phyloP scores from a whole-genome alignment of 148 eudicot genomes.

The Dysphania ambrosioides region DNA sequence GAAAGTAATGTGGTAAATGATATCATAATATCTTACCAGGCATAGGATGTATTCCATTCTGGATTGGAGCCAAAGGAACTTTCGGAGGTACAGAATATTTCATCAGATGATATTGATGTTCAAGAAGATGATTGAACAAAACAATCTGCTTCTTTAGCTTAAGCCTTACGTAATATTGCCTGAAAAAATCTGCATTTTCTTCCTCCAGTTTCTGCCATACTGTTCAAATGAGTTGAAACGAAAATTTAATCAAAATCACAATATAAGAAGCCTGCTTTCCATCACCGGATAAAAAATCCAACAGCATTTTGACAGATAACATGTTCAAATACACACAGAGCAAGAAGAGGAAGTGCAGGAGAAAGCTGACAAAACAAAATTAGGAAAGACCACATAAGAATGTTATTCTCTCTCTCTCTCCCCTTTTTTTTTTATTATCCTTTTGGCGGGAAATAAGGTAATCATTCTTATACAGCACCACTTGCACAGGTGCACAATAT shows the following conservation, averaged over 20 bases:
- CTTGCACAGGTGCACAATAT: not conserved
- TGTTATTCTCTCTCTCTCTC: too few species aligned
- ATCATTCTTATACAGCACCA: not conserved
- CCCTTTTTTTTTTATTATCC: too few species aligned
- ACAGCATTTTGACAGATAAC: not conserved
- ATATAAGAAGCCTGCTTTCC: not conserved
- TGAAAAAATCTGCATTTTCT: slow-evolving; percentile 97
- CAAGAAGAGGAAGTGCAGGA: not conserved
- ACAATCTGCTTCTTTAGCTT: slow-evolving; percentile 95
- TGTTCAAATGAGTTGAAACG: slow-evolving; percentile 27
- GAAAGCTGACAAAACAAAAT: not conserved
- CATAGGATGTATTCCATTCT: slow-evolving; percentile 89
- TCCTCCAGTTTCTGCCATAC: slow-evolving; percentile 99
- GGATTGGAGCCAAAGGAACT: slow-evolving; percentile 88
- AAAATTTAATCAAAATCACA: slow-evolving; percentile 10
- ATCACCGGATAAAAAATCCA: not conserved
- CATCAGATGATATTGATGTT: slow-evolving; percentile 79
- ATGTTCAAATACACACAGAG: not conserved
- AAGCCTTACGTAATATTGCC: slow-evolving; percentile 93
- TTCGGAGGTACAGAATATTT: slow-evolving; percentile 80
- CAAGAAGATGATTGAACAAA: slow-evolving; percentile 86
- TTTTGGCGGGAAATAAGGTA: not conserved
- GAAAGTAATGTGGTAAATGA: not conserved
- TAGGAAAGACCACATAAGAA: too few species aligned
- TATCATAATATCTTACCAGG: slow-evolving; percentile 75